These are phyloP conservation scores for Aspergillus incahuasiensis DNA, from an alignment of 495 filamentous ascomycete genomes.

Conservation along the genomic window DNA sequence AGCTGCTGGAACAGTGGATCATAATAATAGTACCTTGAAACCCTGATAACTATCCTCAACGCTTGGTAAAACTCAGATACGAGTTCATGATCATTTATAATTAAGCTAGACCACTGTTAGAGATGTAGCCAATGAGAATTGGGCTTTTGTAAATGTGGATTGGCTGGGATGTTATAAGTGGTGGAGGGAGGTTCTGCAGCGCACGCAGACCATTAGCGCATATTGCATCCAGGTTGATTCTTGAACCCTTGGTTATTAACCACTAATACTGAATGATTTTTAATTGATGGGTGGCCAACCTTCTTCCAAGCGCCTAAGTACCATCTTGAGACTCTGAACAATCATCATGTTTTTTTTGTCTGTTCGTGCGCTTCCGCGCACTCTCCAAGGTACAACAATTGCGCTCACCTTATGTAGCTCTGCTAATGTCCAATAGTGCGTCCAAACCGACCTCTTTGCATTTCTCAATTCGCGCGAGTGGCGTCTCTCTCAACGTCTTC, in stretches of 20 bases:
- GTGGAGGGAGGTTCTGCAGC: background rate
- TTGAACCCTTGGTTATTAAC: background rate
- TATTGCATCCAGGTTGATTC: background rate
- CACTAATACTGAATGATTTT: background rate
- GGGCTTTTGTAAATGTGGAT: too few relatives aligned
- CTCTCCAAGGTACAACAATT: constrained; percentile 25
- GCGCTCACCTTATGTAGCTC: background rate
- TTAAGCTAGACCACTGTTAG: too few relatives aligned
- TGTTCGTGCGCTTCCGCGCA: constrained; percentile 29
- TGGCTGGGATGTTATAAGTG: too few relatives aligned
- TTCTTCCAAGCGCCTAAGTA: background rate
- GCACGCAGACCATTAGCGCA: background rate
- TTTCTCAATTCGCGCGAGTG: constrained; percentile 27
- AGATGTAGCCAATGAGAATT: too few relatives aligned
- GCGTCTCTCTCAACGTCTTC: constrained; percentile 40
- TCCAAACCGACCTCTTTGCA: constrained; percentile 21
- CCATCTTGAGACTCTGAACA: background rate
- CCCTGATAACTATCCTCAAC: too few relatives aligned
- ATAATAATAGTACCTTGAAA: too few relatives aligned
- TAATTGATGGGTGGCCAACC: background rate
- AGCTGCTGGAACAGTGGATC: too few relatives aligned
- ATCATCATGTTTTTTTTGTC: constrained; percentile 28
- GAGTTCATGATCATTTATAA: too few relatives aligned
- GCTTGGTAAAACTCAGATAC: too few relatives aligned
- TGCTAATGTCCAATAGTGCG: constrained; percentile 24